These are phyloP conservation scores for Zygotorulaspora danielsina DNA, from an alignment of 805 yeast genomes.

Conservation along the genomic window DNA sequence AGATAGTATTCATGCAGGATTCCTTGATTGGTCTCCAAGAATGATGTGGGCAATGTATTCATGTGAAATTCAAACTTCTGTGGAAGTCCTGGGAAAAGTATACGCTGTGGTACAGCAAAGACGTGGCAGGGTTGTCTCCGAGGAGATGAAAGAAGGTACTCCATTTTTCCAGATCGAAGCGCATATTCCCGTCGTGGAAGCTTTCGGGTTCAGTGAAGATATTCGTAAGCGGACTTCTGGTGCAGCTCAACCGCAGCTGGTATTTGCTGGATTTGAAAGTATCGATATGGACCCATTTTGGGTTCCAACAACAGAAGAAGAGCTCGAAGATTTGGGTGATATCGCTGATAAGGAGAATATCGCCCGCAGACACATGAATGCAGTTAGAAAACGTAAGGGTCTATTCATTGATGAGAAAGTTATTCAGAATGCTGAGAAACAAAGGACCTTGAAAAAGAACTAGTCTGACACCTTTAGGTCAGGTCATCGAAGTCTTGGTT, in stretches of 20 bases:
- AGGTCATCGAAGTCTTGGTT: neutral
- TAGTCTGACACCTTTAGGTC: slow-evolving; percentile 22
- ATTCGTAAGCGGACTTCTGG: slow-evolving; percentile 91
- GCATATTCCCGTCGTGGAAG: slow-evolving; percentile 86
- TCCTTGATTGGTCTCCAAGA: slow-evolving; percentile 83
- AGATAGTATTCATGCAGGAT: slow-evolving; percentile 64
- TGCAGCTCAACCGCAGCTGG: slow-evolving; percentile 93
- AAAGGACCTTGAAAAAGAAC: slow-evolving; percentile 77
- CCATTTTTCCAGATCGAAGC: slow-evolving; percentile 90
- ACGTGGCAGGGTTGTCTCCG: slow-evolving; percentile 78
- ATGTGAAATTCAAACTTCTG: slow-evolving; percentile 91
- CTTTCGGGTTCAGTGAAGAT: slow-evolving; percentile 95
- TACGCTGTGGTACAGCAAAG: slow-evolving; percentile 90
- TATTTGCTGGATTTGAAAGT: slow-evolving; percentile 81
- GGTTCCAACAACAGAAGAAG: slow-evolving; percentile 98
- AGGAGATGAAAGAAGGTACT: slow-evolving; percentile 97
- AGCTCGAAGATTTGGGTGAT: slow-evolving; percentile 88
- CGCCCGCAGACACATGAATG: slow-evolving; percentile 82
- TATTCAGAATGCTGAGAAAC: slow-evolving; percentile 89
- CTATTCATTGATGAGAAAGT: slow-evolving; percentile 85
- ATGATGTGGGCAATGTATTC: slow-evolving; percentile 87
- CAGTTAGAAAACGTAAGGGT: slow-evolving; percentile 81
- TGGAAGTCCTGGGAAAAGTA: slow-evolving; percentile 92
- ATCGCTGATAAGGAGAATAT: slow-evolving; percentile 87
- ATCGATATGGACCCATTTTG: slow-evolving; percentile 95